Evolutionary conservation across 345 rosid species (phyloP), one percentile per base, ranked within the genome.

Genomic region (Heritiera fomes): DNA sequence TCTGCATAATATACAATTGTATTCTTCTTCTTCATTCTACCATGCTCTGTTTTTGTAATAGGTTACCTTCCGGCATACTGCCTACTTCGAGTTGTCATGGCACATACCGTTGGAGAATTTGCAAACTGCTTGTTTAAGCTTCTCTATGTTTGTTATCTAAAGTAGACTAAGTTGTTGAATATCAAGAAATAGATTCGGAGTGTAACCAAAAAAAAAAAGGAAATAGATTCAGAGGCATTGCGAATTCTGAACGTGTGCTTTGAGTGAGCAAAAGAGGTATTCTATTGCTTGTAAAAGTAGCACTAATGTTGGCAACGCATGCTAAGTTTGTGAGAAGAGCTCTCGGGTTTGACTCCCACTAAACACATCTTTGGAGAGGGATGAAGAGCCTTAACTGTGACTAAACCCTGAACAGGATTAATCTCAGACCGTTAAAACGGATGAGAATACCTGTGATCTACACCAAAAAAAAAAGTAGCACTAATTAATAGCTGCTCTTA

Each of bases 231-330:
- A n/a, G 97, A 91, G 86, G 95, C 98, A 2, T 80, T 88, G 83
- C 84, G 71, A 82, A 89, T 95, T 75, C 15, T 90, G 79, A 88
- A 91, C 82, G 50, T 66, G 79, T 89, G 98, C 81, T 93, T 91
- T 68, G 92, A 88, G 73, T 86, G 91, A 59, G 94, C 98, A 62
- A 95, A 91, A 88, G 93, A 89, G 98, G 97, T 93, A 86, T 14
- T 78, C 9, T 10, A 34, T 14, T 28, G 71, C 20, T 67, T 46
- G 11, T 3, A 45, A 12, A 66, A 32, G 66, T 63, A 64, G 53
- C 38, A 13, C 75, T 61, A 23, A 23, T 23, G 28, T 23, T 23
- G 28, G 28, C 28, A 23, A 23, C 28, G 28, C 28, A 23, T 0
- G 28, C 28, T 23, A 0, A 23, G 28, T 23, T 23, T 23, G 28